Evolutionary conservation across 306 rosid species (phyloP).

Genomic region (Inga leiocalycina): DNA sequence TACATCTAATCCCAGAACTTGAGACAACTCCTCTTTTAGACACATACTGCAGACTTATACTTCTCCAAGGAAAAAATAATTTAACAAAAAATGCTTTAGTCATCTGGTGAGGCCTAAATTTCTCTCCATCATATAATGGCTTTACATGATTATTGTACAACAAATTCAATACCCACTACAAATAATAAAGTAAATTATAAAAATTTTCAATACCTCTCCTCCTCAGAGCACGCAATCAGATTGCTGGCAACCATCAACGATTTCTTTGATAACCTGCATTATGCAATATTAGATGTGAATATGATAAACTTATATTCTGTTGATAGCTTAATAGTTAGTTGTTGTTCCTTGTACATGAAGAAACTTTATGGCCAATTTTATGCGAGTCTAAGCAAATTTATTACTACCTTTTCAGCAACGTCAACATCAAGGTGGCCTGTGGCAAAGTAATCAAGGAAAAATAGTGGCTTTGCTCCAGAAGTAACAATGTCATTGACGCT

Average conservation of each 20-base stretch:
- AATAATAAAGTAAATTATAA: not conserved
- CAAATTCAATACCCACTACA: not conserved
- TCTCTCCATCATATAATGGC: not conserved
- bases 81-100: not conserved
- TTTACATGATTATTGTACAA: not conserved
- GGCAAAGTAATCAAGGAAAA: conserved; percentile 94
- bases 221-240: conserved; percentile 84
- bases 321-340: not conserved
- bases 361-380: not conserved
- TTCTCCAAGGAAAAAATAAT: not conserved
- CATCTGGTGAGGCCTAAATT: not conserved
- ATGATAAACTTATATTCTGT: not conserved
- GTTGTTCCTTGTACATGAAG: not conserved
- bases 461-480: conserved; percentile 92
- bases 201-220: conserved; percentile 73
- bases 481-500: conserved; percentile 90
- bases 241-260: conserved; percentile 81
- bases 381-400: not conserved
- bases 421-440: conserved; percentile 89
- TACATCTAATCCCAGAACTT: not conserved
- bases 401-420: conserved; percentile 70
- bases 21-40: not conserved
- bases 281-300: not conserved
- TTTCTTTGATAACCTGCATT: conserved; percentile 81
- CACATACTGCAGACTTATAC: not conserved